Conservation (phyloP, 129 eudicot genomes). For the Artemisia annua region DNA sequence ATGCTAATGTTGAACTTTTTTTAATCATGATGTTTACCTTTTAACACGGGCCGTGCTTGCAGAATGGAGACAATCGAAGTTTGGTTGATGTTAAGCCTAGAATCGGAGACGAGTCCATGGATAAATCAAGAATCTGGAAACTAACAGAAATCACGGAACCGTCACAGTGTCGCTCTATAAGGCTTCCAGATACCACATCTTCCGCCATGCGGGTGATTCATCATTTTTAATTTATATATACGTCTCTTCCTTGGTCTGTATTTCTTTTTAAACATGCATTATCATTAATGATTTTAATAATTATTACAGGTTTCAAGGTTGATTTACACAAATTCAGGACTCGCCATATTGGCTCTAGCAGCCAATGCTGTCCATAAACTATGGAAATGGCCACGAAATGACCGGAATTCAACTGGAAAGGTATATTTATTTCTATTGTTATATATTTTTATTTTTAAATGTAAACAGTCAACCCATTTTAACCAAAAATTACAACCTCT, state of each 20-base stretch:
- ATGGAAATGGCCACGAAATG: conserved; percentile 82
- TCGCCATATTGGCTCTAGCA: conserved; percentile 76
- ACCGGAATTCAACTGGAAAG: conserved; percentile 61
- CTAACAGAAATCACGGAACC: conserved; percentile 70
- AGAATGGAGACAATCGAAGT: conserved; percentile 75
- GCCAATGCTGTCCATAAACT: conserved; percentile 85
- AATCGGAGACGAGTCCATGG: conserved; percentile 64
- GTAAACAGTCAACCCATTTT: neutral
- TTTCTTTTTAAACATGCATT: neutral
- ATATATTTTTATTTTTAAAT: too few relatives aligned
- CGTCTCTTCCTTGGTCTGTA: neutral
- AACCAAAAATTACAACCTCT: conserved; percentile 3
- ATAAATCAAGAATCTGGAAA: conserved; percentile 72
- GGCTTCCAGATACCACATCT: conserved; percentile 70
- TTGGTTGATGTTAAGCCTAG: conserved; percentile 79
- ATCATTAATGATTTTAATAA: neutral
- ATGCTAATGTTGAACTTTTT: neutral
- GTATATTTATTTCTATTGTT: conserved; percentile 26
- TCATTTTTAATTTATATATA: neutral
- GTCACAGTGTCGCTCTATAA: conserved; percentile 67
- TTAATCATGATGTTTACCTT: conserved; percentile 9
- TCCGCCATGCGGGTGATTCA: conserved; percentile 65
- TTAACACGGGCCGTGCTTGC: conserved; percentile 24
- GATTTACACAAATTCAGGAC: conserved; percentile 78
- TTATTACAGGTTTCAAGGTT: conserved; percentile 61